Evolutionary conservation across 768 basidiomycete genomes (phyloP).

Genomic region (Multifurca ochricompacta): DNA sequence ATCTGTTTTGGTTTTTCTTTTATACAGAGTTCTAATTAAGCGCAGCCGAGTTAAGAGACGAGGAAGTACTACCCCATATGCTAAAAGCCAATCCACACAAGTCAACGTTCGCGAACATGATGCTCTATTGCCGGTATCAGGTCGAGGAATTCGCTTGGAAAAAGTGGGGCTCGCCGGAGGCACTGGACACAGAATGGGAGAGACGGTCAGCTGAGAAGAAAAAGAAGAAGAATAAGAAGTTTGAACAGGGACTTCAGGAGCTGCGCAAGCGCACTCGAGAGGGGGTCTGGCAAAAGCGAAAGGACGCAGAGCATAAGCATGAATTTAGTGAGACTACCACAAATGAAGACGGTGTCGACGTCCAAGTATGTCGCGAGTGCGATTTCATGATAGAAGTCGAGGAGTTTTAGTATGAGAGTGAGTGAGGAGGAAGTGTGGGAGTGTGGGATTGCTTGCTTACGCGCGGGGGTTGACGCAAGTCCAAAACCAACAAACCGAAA

Average conservation of each 20-base stretch:
- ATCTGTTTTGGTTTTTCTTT: conserved; percentile 1
- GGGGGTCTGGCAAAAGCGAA: conserved; percentile 80
- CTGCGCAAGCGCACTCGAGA: conserved; percentile 79
- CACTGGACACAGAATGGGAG: conserved; percentile 82
- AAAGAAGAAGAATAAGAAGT: conserved; percentile 89
- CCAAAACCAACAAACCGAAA: no score
- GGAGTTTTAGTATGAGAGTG: conserved; percentile 42
- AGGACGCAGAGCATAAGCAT: conserved; percentile 86
- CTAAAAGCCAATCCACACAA: conserved; percentile 93
- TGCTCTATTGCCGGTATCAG: conserved; percentile 90
- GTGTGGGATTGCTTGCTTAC: background rate
- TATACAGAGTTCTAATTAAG: background rate
- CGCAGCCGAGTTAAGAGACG: conserved; percentile 87
- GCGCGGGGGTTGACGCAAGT: background rate
- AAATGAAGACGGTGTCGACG: conserved; percentile 44
- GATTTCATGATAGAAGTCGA: conserved; percentile 91
- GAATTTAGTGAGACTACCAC: conserved; percentile 57
- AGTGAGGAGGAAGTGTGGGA: no score
- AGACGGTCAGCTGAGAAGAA: conserved; percentile 73
- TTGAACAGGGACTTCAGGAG: conserved; percentile 83
- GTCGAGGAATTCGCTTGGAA: conserved; percentile 96
- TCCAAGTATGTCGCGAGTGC: conserved; percentile 81
- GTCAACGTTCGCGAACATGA: conserved; percentile 97
- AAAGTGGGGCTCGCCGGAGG: conserved; percentile 96
- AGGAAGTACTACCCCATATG: conserved; percentile 86